Evolutionary conservation across 1,284 basidiomycete genomes (phyloP).

Genomic region (Puccinia novopanici): DNA sequence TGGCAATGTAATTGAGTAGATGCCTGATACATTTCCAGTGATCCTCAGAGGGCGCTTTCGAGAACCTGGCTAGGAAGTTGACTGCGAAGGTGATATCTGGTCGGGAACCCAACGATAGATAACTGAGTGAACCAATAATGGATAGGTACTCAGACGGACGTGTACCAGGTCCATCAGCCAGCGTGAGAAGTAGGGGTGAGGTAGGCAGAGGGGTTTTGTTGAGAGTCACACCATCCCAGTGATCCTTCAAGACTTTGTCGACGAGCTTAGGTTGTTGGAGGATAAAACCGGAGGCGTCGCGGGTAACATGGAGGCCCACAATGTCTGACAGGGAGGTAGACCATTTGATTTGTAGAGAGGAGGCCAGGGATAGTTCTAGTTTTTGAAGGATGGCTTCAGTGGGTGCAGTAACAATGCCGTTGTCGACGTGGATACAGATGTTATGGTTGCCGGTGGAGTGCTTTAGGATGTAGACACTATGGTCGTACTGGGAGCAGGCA

Average conservation of each 20-base stretch:
- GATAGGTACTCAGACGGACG: not conserved
- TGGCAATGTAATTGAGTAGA: not conserved
- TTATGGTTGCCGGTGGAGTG: not conserved
- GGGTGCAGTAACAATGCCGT: constrained; percentile 14
- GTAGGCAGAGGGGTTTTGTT: not conserved
- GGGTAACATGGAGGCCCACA: constrained; percentile 1
- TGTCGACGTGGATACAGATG: constrained; percentile 35
- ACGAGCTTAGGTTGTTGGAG: not conserved
- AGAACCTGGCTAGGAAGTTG: not conserved
- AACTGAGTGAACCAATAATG: not conserved
- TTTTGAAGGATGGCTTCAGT: not conserved
- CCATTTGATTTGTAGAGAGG: constrained; percentile 16
- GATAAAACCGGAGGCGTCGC: not conserved
- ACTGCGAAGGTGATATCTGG: too few species aligned
- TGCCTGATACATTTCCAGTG: too few species aligned
- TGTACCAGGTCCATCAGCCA: not conserved
- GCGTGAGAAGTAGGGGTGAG: not conserved
- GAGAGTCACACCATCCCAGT: not conserved
- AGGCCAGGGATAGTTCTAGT: not conserved
- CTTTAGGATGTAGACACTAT: not conserved
- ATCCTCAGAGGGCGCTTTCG: too few species aligned
- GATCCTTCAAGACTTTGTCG: not conserved
- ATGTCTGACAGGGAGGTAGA: not conserved
- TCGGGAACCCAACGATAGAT: too few species aligned
- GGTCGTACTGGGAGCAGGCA: not conserved